These are phyloP conservation scores for Aspergillus tubingensis DNA, from an alignment of 2,329 filamentous ascomycete species.

Conservation along the genomic window DNA sequence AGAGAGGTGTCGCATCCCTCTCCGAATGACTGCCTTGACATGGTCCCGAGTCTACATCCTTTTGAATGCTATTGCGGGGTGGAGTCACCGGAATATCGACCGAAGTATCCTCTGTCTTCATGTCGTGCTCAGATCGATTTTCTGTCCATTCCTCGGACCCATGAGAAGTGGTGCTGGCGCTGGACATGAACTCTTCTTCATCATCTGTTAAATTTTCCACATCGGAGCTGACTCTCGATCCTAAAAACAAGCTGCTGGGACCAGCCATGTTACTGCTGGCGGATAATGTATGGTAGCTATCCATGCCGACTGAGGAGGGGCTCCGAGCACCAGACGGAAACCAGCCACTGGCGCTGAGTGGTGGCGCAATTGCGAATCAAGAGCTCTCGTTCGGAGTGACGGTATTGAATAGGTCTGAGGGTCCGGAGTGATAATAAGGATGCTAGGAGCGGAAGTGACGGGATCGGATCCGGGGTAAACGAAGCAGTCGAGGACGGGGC, in stretches of 20 bases:
- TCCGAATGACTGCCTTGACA: conserved; percentile 2
- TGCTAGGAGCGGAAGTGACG: conserved; percentile 12
- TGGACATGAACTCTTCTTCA: conserved; percentile 33
- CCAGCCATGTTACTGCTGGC: conserved; percentile 27
- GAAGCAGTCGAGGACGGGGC: conserved; percentile 9
- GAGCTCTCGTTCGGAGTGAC: neutral
- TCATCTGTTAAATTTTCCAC: conserved; percentile 31
- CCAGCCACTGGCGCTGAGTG: conserved; percentile 2
- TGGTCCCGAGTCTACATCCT: neutral
- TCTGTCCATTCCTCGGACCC: conserved; percentile 19
- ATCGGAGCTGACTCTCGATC: conserved; percentile 28
- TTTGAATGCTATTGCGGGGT: neutral
- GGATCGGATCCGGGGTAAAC: conserved; percentile 17
- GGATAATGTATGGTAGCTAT: conserved; percentile 8
- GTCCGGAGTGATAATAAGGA: neutral
- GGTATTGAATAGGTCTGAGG: neutral
- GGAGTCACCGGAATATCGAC: neutral
- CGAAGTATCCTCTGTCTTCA: neutral
- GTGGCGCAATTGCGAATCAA: neutral
- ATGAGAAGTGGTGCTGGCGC: conserved; percentile 27
- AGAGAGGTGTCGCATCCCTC: neutral
- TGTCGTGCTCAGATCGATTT: conserved; percentile 11
- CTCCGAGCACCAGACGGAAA: neutral
- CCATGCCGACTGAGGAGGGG: neutral
- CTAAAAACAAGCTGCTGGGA: conserved; percentile 25